These are phyloP conservation scores for Dendrocalamus sinicus DNA, from an alignment of 176 grass and related monocot species.

Conservation along the genomic window DNA sequence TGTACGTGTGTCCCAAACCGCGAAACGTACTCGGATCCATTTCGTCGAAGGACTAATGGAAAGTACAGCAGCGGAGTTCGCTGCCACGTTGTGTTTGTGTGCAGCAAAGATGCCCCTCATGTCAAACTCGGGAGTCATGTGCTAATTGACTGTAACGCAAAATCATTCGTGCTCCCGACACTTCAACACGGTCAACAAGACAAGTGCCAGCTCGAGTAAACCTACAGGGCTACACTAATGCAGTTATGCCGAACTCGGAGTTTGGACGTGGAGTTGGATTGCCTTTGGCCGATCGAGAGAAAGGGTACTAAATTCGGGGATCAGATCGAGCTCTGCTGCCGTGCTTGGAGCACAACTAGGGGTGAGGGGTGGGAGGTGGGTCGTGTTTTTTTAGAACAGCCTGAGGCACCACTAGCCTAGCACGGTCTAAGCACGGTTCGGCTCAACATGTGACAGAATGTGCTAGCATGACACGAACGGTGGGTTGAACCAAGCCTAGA, in stretches of 20 bases:
- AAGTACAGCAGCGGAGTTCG: neutral
- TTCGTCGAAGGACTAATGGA: neutral
- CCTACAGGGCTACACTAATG: no score
- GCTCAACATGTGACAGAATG: rapidly evolving
- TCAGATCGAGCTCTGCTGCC: neutral
- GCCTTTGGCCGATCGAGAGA: neutral
- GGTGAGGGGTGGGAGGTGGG: no score
- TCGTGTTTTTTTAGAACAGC: rapidly evolving
- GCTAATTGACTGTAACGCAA: neutral
- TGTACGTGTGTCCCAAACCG: no score
- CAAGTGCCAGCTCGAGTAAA: neutral
- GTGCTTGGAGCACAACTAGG: neutral
- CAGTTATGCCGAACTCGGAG: neutral
- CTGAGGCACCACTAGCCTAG: no score
- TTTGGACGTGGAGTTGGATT: neutral
- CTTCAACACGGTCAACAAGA: neutral
- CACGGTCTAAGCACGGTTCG: rapidly evolving
- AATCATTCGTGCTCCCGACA: neutral
- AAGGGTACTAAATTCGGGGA: neutral
- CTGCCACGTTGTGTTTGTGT: neutral
- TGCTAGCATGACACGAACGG: rapidly evolving
- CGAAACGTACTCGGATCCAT: no score
- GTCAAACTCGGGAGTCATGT: neutral
- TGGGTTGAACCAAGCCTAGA: rapidly evolving
- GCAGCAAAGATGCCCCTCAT: neutral